phyloP scores from a whole-genome alignment of 2,329 filamentous ascomycete species.

The Neopestalotiopsis sp. region DNA sequence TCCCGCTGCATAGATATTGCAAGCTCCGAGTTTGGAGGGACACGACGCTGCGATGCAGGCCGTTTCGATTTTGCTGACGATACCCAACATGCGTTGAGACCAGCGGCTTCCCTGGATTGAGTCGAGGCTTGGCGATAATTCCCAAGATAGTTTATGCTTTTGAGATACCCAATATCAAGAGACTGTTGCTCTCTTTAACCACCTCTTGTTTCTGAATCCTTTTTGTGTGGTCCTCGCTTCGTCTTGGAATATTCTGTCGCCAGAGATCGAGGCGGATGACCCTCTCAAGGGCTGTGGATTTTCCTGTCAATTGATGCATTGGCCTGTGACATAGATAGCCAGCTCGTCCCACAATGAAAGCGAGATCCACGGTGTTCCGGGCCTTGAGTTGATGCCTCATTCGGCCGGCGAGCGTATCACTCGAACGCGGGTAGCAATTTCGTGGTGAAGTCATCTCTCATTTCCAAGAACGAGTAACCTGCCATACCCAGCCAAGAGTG shows the following conservation, averaged over 20 bases:
- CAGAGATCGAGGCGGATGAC: not conserved
- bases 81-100: not conserved
- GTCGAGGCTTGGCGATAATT: not conserved
- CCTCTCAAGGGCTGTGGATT: not conserved
- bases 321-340: not conserved
- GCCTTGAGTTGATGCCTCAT: not conserved
- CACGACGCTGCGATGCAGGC: not conserved
- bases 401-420: too few species aligned
- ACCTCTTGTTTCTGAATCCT: not conserved
- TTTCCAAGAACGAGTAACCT: too few species aligned
- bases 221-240: too few species aligned
- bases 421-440: too few species aligned
- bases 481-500: too few species aligned
- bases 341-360: not conserved
- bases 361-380: not conserved
- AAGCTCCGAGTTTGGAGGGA: not conserved
- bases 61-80: not conserved
- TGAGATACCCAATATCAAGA: conserved; percentile 13
- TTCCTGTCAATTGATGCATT: not conserved
- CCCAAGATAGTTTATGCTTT: conserved; percentile 12
- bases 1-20: not conserved
- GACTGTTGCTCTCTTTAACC: not conserved
- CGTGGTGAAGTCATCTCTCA: too few species aligned
- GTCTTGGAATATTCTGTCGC: not conserved
- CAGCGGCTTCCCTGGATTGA: not conserved